Percentiles rank a stretch among this genome's conserved stretches.
Conservation (phyloP, 495 filamentous ascomycete species). For the Penicillium verhagenii region DNA sequence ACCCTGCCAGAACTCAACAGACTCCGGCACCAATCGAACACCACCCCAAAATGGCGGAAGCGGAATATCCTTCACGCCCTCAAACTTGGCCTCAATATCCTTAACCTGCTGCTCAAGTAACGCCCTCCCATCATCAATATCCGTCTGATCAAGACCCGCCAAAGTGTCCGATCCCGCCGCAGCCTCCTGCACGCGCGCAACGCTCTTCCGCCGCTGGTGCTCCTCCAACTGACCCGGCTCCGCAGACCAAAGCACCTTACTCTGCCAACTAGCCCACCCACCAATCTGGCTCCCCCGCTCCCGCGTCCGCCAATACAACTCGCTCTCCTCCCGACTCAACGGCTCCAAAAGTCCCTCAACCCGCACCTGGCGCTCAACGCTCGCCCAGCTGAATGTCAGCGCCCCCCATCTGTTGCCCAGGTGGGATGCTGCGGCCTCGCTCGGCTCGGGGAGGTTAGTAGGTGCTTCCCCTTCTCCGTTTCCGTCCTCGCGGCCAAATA, state of each 20-base stretch:
- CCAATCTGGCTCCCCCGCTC: conserved; percentile 80
- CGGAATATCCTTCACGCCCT: conserved; percentile 72
- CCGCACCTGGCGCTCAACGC: conserved; percentile 78
- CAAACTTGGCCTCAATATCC: conserved; percentile 71
- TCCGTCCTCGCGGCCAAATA: conserved; percentile 34
- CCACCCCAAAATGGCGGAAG: conserved; percentile 96
- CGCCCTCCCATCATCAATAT: conserved; percentile 60
- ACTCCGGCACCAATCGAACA: conserved; percentile 77
- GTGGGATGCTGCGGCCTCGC: conserved; percentile 8
- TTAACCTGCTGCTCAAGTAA: conserved; percentile 66
- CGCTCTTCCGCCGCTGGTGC: conserved; percentile 31
- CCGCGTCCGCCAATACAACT: conserved; percentile 83
- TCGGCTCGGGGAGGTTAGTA: conserved; percentile 35
- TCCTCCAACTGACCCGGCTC: conserved; percentile 26
- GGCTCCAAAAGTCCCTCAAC: conserved; percentile 75
- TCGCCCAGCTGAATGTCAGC: conserved; percentile 55
- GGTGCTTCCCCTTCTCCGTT: conserved; percentile 21
- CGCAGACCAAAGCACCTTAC: conserved; percentile 58
- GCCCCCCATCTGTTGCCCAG: conserved; percentile 46
- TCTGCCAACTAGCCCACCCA: conserved; percentile 92
- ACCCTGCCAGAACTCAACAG: conserved; percentile 95
- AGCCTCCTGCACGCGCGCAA: conserved; percentile 36
- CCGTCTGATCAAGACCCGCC: conserved; percentile 60
- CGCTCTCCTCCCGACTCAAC: conserved; percentile 68
- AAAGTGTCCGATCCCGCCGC: conserved; percentile 34